Conservation (phyloP, 2,329 filamentous ascomycete genomes). For the Stagonosporopsis rhizophila region DNA sequence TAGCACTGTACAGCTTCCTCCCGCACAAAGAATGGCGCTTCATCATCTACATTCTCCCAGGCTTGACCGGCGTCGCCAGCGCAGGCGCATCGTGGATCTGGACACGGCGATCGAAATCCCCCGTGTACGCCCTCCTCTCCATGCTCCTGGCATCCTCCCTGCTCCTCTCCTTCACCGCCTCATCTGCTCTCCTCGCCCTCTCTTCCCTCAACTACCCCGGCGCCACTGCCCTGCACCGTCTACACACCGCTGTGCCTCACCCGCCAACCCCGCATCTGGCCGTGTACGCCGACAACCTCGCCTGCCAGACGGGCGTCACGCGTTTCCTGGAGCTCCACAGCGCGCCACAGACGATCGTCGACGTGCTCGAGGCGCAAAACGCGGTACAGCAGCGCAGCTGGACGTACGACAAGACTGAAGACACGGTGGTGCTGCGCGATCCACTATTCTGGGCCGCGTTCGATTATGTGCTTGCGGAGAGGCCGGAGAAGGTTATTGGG, state of each 20-base stretch:
- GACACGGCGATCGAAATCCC: conserved; percentile 68
- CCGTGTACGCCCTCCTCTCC: conserved; percentile 63
- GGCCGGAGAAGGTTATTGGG: conserved; percentile 56
- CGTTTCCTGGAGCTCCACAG: conserved; percentile 59
- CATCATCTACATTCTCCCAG: conserved; percentile 85
- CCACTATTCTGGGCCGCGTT: conserved; percentile 65
- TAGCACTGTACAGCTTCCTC: conserved; percentile 82
- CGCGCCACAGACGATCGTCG: conserved; percentile 36
- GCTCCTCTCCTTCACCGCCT: conserved; percentile 65
- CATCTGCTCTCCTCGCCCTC: conserved; percentile 72
- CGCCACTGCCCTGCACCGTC: conserved; percentile 71
- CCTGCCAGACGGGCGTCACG: conserved; percentile 69
- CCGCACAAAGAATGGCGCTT: conserved; percentile 98
- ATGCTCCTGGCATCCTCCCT: conserved; percentile 66
- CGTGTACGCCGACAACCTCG: conserved; percentile 67
- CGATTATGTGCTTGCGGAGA: conserved; percentile 65
- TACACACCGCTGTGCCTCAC: conserved; percentile 45
- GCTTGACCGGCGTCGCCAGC: conserved; percentile 78
- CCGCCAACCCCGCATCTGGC: conserved; percentile 24
- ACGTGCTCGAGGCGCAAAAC: conserved; percentile 33
- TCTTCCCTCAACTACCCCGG: conserved; percentile 95
- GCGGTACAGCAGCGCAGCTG: conserved; percentile 47
- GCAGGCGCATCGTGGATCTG: conserved; percentile 71
- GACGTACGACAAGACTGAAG: conserved; percentile 68
- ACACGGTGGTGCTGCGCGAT: conserved; percentile 55